A percentile compares a stretch with the other conserved stretches of the same genome.
phyloP scores from a whole-genome alignment of 1,284 basidiomycete species.

The Ustilago curta region DNA sequence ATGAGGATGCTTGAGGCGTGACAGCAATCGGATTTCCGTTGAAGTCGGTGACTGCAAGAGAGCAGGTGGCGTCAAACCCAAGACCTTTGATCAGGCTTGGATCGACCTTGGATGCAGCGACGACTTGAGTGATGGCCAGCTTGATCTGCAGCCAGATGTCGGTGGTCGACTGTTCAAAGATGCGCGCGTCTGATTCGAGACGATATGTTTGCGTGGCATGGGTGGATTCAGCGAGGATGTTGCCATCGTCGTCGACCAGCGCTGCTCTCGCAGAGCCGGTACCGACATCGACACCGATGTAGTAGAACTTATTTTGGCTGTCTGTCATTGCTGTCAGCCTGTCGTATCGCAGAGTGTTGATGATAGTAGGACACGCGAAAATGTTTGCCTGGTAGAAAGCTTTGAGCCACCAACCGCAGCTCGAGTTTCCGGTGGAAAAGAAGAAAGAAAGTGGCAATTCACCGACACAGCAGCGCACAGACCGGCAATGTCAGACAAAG shows the following conservation, averaged over 20 bases:
- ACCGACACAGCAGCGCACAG: conserved; percentile 24
- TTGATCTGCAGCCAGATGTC: conserved; percentile 84
- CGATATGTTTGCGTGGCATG: conserved; percentile 86
- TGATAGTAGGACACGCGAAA: background rate
- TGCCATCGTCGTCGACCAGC: conserved; percentile 81
- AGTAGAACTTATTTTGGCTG: conserved; percentile 67
- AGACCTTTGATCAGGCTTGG: conserved; percentile 83
- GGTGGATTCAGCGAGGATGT: conserved; percentile 80
- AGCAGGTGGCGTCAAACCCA: conserved; percentile 97
- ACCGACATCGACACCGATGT: conserved; percentile 78
- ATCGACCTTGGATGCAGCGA: conserved; percentile 76
- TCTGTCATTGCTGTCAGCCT: conserved; percentile 15
- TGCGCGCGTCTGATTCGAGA: conserved; percentile 83
- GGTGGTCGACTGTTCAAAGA: conserved; percentile 87
- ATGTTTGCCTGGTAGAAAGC: background rate
- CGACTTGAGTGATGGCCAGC: conserved; percentile 77
- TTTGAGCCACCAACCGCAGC: background rate
- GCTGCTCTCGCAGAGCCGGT: conserved; percentile 93
- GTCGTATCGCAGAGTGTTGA: background rate
- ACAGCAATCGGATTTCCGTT: conserved; percentile 82
- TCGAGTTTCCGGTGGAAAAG: conserved; percentile 28
- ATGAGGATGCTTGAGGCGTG: conserved; percentile 75
- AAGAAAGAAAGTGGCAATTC: background rate
- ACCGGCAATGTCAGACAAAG: conserved; percentile 6
- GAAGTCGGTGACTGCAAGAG: conserved; percentile 83